Base-by-base conservation (phyloP, 495 filamentous ascomycete genomes). In the Physcia stellaris region DNA sequence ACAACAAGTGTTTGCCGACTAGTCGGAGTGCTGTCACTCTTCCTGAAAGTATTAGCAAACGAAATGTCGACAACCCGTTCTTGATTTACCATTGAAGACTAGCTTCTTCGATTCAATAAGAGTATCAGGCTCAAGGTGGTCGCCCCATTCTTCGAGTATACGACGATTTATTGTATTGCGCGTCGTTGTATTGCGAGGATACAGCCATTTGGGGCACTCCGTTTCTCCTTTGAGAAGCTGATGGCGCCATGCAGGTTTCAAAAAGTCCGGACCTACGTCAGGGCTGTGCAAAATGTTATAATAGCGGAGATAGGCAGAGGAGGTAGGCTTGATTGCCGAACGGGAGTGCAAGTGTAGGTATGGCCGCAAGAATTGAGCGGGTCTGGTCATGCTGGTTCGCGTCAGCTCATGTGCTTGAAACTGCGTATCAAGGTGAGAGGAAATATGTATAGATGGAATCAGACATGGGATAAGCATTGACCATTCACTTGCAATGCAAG, bases 1-100 rank as follows among this genome's bases (percentile, higher is more conserved):
- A 98, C 30, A 81, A 66, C 53, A 98, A 75, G 60, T 80, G 83
- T 49, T 68, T 74, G 40, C 71, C 76, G 36, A 67, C 64, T 42
- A 60, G 63, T 53, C 72, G 73, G 48, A 62, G 61, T 33, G 67
- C 68, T 57, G 55, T 64, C 45, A 84, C 65, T 53, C 79, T 80
- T 63, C 79, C 79, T 83, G 64, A 16, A 22, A 35, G 18, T 15
- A 26, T 53, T 18, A 53, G 43, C 20, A 13, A 13, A n/a, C n/a
- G n/a, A n/a, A n/a, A n/a, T n/a, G n/a, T n/a, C n/a, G n/a, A n/a
- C n/a, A n/a, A n/a, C n/a, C n/a, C n/a, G n/a, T n/a, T n/a, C n/a
- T n/a, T n/a, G n/a, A n/a, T n/a, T n/a, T n/a, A n/a, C n/a, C n/a
- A n/a, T n/a, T n/a, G n/a, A n/a, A n/a, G n/a, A n/a, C n/a, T n/a